Percentiles rank a stretch among this genome's conserved stretches.
phyloP scores from a whole-genome alignment of 164 flowering plant genomes.

The Annona cherimola region DNA sequence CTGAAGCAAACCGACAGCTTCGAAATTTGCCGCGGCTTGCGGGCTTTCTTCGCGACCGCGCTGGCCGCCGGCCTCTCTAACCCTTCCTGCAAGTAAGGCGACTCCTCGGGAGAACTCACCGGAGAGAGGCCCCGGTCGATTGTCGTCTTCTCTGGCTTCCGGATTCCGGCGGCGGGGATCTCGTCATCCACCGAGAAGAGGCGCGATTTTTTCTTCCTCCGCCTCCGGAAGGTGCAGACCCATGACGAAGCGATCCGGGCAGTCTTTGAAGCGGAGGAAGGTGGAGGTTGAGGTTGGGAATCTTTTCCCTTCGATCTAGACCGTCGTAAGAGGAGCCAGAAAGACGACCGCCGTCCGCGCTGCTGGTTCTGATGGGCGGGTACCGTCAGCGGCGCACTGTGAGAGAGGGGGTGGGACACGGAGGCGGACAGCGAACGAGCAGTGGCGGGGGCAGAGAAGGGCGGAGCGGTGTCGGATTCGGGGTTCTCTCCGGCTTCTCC shows the following conservation, averaged over 20 bases:
- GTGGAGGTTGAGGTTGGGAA: slow-evolving; percentile 2
- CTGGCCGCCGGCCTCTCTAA: slow-evolving; percentile 8
- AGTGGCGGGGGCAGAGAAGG: slow-evolving; percentile 19
- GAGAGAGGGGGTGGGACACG: slow-evolving; percentile 38
- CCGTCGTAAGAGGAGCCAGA: background rate
- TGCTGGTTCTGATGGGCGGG: slow-evolving; percentile 20
- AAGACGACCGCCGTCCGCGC: background rate
- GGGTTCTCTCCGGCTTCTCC: background rate
- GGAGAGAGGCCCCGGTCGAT: slow-evolving; percentile 79
- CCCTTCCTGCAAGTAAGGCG: background rate
- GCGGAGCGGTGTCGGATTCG: background rate
- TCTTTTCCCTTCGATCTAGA: background rate
- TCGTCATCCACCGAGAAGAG: slow-evolving; percentile 3
- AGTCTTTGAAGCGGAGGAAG: slow-evolving; percentile 9
- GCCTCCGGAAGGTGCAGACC: slow-evolving; percentile 16
- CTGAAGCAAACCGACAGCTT: slow-evolving; percentile 74
- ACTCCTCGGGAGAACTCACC: no score
- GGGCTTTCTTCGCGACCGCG: background rate
- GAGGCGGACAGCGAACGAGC: slow-evolving; percentile 84
- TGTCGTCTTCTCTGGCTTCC: slow-evolving; percentile 14
- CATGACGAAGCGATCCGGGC: slow-evolving; percentile 19
- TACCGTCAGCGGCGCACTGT: slow-evolving; percentile 69
- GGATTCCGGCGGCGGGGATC: background rate
- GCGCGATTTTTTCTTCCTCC: slow-evolving; percentile 18
- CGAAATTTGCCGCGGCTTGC: no score